Evolutionary conservation across 2,329 filamentous ascomycete species (phyloP), one percentile per base, ranked within the genome.

Genomic region (Cyphellophora attinorum): DNA sequence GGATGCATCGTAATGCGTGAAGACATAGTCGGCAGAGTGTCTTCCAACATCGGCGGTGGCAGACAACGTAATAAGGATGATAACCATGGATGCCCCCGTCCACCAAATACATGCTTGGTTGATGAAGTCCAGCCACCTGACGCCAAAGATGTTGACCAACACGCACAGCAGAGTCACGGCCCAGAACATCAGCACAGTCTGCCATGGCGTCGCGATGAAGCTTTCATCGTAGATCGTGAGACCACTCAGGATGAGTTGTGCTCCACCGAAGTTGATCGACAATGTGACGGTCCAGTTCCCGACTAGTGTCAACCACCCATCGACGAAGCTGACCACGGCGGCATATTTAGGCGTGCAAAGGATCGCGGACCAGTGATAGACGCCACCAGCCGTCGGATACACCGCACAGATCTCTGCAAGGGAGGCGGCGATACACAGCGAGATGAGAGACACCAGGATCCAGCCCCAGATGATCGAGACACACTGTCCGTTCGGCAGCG

Each of bases 71-170:
- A 71, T 60, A 25, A 70, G 51, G 41, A 68, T 68, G 29, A 67
- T 58, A 19, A 61, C 35, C 42, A 70, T 76, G 27, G 73, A 76
- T 1, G 68, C 67, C 0, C 61, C 71, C 0, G 79, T 84, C 79
- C 79, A 84, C 52, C 74, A 81, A 35, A 83, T 82, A 53, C 79
- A 83, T 30, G 81, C 56, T 48, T 80, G 82, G 52, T 83, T 83
- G 52, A 84, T 78, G 34, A 81, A 46, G 50, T 82, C 77, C 31
- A 84, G 58, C 44, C 72, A 73, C 34, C 65, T 71, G 4, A 74
- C 65, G 1, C 66, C 68, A 48, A 81, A 83, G 14, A 77, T 67
- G 51, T 83, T 84, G 32, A 81, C 65, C 6, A 66, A 42, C 47
- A 76, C 76, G 49, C 74, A 79, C 16, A 81, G 53, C 5, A 75